A percentile compares a stretch with the other conserved stretches of the same genome.
Evolutionary conservation across 306 rosid genomes (phyloP).

Genomic region (Herpetospermum pedunculosum): DNA sequence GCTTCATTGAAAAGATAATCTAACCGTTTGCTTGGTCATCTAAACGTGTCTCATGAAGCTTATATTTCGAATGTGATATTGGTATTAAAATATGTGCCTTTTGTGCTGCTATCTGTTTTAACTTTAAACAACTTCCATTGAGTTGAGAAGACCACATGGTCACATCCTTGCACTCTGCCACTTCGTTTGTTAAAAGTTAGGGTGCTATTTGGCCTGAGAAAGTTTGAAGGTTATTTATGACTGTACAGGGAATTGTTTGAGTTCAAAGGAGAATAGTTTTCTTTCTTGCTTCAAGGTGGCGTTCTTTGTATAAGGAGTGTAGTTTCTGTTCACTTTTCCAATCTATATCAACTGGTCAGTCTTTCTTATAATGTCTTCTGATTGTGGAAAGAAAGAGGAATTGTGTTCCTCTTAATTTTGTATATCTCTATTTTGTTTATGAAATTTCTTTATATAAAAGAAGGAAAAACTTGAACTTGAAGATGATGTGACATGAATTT

Average conservation of each 20-base stretch:
- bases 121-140: not conserved
- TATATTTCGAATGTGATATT: not conserved
- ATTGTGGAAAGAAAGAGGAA: not conserved
- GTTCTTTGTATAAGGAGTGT: not conserved
- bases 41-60: not conserved
- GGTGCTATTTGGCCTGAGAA: not conserved
- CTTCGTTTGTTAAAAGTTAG: not conserved
- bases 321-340: not conserved
- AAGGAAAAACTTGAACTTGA: not conserved
- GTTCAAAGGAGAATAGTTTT: not conserved
- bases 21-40: not conserved
- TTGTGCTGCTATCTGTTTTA: not conserved
- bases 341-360: not conserved
- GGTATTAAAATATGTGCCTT: not conserved
- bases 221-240: not conserved
- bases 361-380: not conserved
- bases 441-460: not conserved
- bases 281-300: not conserved
- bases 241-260: not conserved
- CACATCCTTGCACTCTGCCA: not conserved
- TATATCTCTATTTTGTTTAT: not conserved
- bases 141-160: not conserved
- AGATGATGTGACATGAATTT: not conserved
- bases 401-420: not conserved
- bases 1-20: not conserved